Evolutionary conservation across 2,329 filamentous ascomycete species (phyloP).

Genomic region (Cladosporium sp.): DNA sequence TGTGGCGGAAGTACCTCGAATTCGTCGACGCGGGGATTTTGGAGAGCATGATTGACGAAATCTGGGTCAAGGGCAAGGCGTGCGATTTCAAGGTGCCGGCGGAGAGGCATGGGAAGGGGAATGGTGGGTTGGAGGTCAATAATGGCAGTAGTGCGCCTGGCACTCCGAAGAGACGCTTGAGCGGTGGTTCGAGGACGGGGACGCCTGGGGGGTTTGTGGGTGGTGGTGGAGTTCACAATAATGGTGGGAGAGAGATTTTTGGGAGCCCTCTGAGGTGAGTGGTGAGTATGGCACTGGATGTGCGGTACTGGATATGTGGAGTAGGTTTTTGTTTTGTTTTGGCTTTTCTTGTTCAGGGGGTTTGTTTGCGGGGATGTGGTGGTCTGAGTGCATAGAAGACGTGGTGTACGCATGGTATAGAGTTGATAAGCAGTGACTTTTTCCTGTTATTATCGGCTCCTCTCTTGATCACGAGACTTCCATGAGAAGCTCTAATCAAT

Average conservation of each 20-base stretch:
- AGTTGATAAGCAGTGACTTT: too few relatives aligned
- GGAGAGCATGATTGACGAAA: conserved; percentile 78
- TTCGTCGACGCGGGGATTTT: conserved; percentile 82
- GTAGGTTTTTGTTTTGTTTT: background rate
- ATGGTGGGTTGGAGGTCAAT: conserved; percentile 19
- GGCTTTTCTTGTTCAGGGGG: background rate
- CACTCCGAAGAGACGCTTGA: conserved; percentile 27
- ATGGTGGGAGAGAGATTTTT: conserved; percentile 23
- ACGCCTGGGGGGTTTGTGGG: background rate
- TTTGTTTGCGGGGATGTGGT: too few relatives aligned
- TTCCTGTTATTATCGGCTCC: too few relatives aligned
- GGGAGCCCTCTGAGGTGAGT: conserved; percentile 32
- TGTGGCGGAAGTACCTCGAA: conserved; percentile 88
- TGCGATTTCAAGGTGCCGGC: conserved; percentile 40
- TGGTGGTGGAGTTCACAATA: background rate
- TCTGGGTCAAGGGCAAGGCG: conserved; percentile 65
- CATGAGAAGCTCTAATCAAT: too few relatives aligned
- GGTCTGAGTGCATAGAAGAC: too few relatives aligned
- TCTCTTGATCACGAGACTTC: too few relatives aligned
- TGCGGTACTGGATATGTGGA: too few relatives aligned
- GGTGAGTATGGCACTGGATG: too few relatives aligned
- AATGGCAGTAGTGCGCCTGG: conserved; percentile 25
- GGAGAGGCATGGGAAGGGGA: conserved; percentile 17
- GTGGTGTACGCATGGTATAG: too few relatives aligned
- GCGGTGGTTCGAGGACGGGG: conserved; percentile 4